Conservation (phyloP, 2,329 filamentous ascomycete genomes). For the Trichoderma cornu-damae region DNA sequence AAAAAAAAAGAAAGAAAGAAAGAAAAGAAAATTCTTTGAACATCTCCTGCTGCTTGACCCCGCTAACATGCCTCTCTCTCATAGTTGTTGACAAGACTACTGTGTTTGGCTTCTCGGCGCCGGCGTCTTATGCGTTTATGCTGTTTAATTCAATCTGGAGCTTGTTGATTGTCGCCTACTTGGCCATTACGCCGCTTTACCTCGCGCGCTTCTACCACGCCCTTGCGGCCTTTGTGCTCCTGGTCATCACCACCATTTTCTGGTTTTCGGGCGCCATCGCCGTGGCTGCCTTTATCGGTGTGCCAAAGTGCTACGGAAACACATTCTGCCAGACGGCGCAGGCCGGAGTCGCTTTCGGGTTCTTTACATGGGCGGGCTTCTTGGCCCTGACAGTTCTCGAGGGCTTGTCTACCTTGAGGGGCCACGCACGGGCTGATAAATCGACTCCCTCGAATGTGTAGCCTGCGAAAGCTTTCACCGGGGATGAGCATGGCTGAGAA, state of each 20-base stretch:
- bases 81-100: constrained; percentile 19
- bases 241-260: constrained; percentile 72
- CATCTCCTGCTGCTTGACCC: too few relatives aligned
- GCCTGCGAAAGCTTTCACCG: not conserved
- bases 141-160: constrained; percentile 78
- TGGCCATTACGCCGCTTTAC: constrained; percentile 62
- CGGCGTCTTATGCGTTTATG: constrained; percentile 65
- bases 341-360: constrained; percentile 61
- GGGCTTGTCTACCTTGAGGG: constrained; percentile 38
- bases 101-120: constrained; percentile 31
- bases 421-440: constrained; percentile 28
- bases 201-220: constrained; percentile 57
- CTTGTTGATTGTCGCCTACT: constrained; percentile 63
- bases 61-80: not conserved
- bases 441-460: constrained; percentile 19
- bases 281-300: constrained; percentile 59
- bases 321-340: constrained; percentile 55
- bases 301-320: constrained; percentile 48
- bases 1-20: too few relatives aligned
- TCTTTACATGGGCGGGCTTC: constrained; percentile 56
- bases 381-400: constrained; percentile 45
- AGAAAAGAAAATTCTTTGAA: too few relatives aligned
- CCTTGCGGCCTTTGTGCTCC: constrained; percentile 60
- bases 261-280: constrained; percentile 88
- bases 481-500: not conserved